Percentiles rank a stretch among this genome's conserved stretches.
These are phyloP conservation scores for Pseudocercospora cruenta DNA, from an alignment of 2,329 filamentous ascomycete species.

Conservation along the genomic window DNA sequence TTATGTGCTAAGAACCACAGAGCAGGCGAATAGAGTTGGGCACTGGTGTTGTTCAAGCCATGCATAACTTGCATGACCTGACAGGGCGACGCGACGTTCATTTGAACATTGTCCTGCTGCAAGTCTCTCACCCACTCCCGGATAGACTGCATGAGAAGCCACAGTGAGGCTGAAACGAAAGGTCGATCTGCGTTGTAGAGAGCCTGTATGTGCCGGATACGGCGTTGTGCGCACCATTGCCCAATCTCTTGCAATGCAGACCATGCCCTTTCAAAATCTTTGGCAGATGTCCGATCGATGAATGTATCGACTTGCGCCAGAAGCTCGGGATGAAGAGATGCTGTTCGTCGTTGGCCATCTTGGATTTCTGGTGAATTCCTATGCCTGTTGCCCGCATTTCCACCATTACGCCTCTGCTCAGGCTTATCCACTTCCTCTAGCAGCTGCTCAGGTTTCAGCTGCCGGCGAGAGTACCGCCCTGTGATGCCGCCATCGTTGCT, in stretches of 20 bases:
- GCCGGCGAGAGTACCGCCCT: slow-evolving; percentile 29
- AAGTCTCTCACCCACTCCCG: slow-evolving; percentile 4
- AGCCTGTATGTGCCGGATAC: neutral
- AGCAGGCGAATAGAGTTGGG: slow-evolving; percentile 12
- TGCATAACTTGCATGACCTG: slow-evolving; percentile 12
- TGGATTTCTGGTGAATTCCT: neutral
- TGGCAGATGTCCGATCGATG: neutral
- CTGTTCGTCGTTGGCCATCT: neutral
- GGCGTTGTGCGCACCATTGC: neutral
- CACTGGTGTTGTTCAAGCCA: neutral
- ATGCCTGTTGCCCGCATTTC: neutral
- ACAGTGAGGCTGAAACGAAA: neutral
- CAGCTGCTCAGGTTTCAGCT: slow-evolving; percentile 28
- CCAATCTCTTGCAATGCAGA: slow-evolving; percentile 17
- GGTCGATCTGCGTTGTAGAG: neutral
- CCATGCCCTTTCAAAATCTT: slow-evolving; percentile 14
- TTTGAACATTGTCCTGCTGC: neutral
- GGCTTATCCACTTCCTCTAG: slow-evolving; percentile 21
- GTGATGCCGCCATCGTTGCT: neutral
- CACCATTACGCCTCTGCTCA: neutral
- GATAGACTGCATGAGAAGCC: neutral
- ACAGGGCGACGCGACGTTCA: slow-evolving; percentile 12
- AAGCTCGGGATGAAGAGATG: neutral
- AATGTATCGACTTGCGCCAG: neutral
- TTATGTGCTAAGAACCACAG: slow-evolving; percentile 16